Percentiles rank a stretch among this genome's conserved stretches.
These are phyloP conservation scores for Fusarium falciforme DNA, from an alignment of 2,329 filamentous ascomycete species.

Conservation along the genomic window DNA sequence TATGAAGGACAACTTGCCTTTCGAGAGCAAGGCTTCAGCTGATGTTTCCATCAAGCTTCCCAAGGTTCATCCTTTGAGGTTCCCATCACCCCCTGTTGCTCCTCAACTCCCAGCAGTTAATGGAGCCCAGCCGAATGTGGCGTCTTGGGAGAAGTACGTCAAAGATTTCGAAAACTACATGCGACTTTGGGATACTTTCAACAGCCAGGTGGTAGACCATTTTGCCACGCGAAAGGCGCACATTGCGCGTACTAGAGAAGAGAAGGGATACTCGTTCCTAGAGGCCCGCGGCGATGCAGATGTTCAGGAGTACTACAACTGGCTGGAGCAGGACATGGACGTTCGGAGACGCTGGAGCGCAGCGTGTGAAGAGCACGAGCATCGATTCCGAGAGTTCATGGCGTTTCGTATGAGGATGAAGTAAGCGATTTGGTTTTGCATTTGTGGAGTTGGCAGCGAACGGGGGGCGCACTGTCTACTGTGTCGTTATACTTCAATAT, in stretches of 20 bases:
- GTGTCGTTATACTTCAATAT: conserved; percentile 19
- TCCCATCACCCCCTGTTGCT: conserved; percentile 62
- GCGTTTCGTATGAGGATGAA: conserved; percentile 59
- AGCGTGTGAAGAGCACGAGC: conserved; percentile 70
- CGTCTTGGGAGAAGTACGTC: conserved; percentile 63
- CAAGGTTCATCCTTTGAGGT: conserved; percentile 51
- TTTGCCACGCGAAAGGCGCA: conserved; percentile 63
- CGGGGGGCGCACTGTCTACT: conserved; percentile 10
- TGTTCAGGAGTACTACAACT: conserved; percentile 68
- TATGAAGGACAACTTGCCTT: conserved; percentile 67
- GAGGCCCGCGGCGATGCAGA: conserved; percentile 56
- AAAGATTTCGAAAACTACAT: conserved; percentile 66
- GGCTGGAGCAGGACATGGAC: conserved; percentile 72
- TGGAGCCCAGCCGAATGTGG: conserved; percentile 56
- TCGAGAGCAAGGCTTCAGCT: conserved; percentile 63
- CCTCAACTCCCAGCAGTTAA: conserved; percentile 60
- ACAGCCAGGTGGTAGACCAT: conserved; percentile 65
- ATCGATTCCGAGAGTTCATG: conserved; percentile 68
- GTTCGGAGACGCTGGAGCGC: conserved; percentile 71
- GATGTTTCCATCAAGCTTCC: conserved; percentile 53
- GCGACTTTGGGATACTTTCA: conserved; percentile 61
- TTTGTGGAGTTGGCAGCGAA: conserved; percentile 17
- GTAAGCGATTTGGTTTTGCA: conserved; percentile 32
- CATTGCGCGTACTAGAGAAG: conserved; percentile 51
- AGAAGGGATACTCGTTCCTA: conserved; percentile 60